Base-by-base conservation (phyloP, 1,284 basidiomycete genomes). In the Vanrija sp. region DNA sequence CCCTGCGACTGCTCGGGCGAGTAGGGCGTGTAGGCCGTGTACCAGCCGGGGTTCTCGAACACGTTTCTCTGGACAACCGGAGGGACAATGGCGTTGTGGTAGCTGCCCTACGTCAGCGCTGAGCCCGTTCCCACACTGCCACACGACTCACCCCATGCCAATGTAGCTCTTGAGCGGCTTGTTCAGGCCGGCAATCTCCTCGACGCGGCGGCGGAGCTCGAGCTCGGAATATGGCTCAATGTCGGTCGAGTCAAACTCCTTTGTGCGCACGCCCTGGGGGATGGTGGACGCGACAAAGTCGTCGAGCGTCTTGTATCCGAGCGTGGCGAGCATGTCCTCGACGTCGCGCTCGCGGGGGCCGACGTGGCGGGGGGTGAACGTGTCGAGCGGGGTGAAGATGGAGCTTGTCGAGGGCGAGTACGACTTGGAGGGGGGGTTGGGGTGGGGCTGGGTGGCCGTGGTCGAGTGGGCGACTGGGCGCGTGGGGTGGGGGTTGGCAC, bases 11-110 rank as follows among this genome's bases (percentile, higher is more conserved):
- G 75, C 60, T 75, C 73, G 20, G 75, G 73, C 16, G 72, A 74
- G 62, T 79, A 82, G 1, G 95, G 94, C 3, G 93, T 97, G 75
- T 98, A 98, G 47, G 89, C 91, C 3, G 94, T 98, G 77, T 98
- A 98, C 95, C 95, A 98, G 10, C 87, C 89, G 22, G 94, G 95
- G 73, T 96, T 98, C 77, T 98, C 94, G 78, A 92, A 86, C 59
- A 95, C 89, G 72, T 95, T 97, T 62, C 93, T 87, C 65, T 94
- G 80, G 73, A 97, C 89, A 48, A 96, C 91, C 14, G 89, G 87
- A 7, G 93, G 93, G 4, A 95, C 89, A 31, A 95, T 89, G 18
- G 93, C 91, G 68, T 87, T 88, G 71, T 95, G 89, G 77, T 98
- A 98, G 14, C 69, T 69, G 37, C 19, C 6, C 31, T n/a, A 36